Conservation (phyloP, 257 asterid species). For the Scutellaria barbata region DNA sequence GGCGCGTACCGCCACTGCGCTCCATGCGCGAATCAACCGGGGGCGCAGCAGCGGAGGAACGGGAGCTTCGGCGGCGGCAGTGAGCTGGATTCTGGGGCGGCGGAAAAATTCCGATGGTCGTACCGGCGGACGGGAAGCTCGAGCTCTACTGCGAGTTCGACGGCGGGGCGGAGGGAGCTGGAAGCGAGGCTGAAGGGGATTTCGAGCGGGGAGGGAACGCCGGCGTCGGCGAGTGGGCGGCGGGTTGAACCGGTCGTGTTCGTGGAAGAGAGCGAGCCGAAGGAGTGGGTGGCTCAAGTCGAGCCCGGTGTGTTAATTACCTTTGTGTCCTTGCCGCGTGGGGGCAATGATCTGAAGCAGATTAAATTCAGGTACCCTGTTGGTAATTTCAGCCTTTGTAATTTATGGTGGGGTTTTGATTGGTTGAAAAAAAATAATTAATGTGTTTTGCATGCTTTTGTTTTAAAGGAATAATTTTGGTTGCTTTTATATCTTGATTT, state of each 20-base stretch:
- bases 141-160: constrained; percentile 62
- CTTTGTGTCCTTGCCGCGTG: constrained; percentile 87
- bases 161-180: constrained; percentile 77
- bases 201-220: constrained; percentile 79
- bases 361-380: constrained; percentile 81
- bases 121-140: constrained; percentile 66
- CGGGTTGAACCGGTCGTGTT: constrained; percentile 81
- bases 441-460: constrained; percentile 23
- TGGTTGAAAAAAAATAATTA: constrained; percentile 30
- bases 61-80: constrained; percentile 42
- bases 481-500: neutral
- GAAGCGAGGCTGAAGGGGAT: constrained; percentile 84
- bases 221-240: constrained; percentile 84
- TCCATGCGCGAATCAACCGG: constrained; percentile 63
- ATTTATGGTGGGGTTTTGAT: constrained; percentile 33
- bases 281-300: constrained; percentile 97
- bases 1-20: constrained; percentile 80
- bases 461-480: neutral
- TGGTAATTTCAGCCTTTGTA: neutral
- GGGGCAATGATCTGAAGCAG: constrained; percentile 86
- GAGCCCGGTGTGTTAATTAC: constrained; percentile 93
- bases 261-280: constrained; percentile 84
- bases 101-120: constrained; percentile 75
- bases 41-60: constrained; percentile 39
- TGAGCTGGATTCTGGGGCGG: constrained; percentile 52